Percentiles rank a stretch among this genome's conserved stretches.
phyloP scores from a whole-genome alignment of 129 eudicot species.

The Pittosporum tobira region DNA sequence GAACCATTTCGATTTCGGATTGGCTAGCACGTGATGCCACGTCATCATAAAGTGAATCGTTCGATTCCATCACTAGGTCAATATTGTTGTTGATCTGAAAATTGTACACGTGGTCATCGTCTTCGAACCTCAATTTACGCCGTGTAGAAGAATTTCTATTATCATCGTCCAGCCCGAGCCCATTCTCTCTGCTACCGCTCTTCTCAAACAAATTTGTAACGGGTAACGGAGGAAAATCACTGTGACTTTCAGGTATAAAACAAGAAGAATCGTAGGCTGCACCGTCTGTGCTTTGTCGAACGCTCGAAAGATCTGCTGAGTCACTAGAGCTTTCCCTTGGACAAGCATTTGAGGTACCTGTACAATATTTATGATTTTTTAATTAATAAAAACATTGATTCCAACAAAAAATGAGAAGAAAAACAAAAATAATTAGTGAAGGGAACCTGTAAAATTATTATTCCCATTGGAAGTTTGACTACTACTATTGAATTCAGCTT shows the following conservation, averaged over 20 bases:
- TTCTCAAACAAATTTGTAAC: constrained; percentile 65
- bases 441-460: no score
- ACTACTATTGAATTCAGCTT: constrained; percentile 42
- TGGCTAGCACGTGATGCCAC: constrained; percentile 22
- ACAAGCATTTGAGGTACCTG: constrained; percentile 33
- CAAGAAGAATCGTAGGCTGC: constrained; percentile 56
- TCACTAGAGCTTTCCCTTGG: constrained; percentile 43
- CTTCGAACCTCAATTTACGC: constrained; percentile 44
- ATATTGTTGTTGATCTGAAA: constrained; percentile 68
- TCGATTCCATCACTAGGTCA: constrained; percentile 68
- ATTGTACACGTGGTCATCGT: constrained; percentile 63
- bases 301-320: constrained; percentile 37
- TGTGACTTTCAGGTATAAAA: constrained; percentile 47
- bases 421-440: no score
- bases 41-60: constrained; percentile 25
- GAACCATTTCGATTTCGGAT: constrained; percentile 37
- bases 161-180: constrained; percentile 27
- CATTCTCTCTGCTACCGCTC: constrained; percentile 27
- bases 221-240: constrained; percentile 81
- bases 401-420: no score
- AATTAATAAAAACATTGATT: no score
- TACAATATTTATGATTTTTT: constrained; percentile 40
- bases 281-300: constrained; percentile 42
- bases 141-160: constrained; percentile 29
- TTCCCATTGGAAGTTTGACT: constrained; percentile 33